Evolutionary conservation across 164 flowering plant species (phyloP), one percentile per base, ranked within the genome.

Genomic region (Kingdonia uniflora): DNA sequence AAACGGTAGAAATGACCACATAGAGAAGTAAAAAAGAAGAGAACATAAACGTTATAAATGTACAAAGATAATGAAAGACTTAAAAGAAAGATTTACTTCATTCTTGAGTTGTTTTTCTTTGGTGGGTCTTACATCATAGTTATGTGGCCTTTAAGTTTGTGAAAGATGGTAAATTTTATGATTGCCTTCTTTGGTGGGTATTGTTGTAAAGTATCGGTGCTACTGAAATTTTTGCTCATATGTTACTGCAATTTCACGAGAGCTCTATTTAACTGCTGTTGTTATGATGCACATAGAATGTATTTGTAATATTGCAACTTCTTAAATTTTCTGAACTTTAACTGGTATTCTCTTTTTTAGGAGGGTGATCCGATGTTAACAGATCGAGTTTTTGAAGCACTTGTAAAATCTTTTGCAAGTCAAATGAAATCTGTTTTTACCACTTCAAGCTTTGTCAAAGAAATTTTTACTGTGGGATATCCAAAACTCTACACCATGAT

Each of bases 381-480:
- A 14, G 96, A 84, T 66, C 72, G 95, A 62, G 87, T 92, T 49
- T 92, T 95, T 96, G 99, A 88, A 61, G 96, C 91, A 45, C 65
- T 88, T 68, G 91, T 81, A 37, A 86, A 86, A 69, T 80, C 95
- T 21, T 88, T 88, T 75, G 80, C 84, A 5, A 78, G 68, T 67
- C 96, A 92, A 75, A 79, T 88, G 85, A 88, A 88, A 61, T 84
- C 99, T 62, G 79, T 74, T 57, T 92, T 80, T 71, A 84, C 85
- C 15, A 77, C 91, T 49, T 92, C 99, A 68, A 92, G 96, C 73
- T 92, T 92, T 81, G 94, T 92, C 15, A 92, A 88, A 67, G 96
- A 88, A 58, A 82, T 76, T 38, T 82, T 88, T 52, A 85, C 95
- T 6, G 49, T 58, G 43, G 99, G 95, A n/a, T 88, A 92, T 55